Percentiles rank a stretch among this genome's conserved stretches.
phyloP scores from a whole-genome alignment of 2,329 filamentous ascomycete genomes.

The Trichoderma cornu-damae region DNA sequence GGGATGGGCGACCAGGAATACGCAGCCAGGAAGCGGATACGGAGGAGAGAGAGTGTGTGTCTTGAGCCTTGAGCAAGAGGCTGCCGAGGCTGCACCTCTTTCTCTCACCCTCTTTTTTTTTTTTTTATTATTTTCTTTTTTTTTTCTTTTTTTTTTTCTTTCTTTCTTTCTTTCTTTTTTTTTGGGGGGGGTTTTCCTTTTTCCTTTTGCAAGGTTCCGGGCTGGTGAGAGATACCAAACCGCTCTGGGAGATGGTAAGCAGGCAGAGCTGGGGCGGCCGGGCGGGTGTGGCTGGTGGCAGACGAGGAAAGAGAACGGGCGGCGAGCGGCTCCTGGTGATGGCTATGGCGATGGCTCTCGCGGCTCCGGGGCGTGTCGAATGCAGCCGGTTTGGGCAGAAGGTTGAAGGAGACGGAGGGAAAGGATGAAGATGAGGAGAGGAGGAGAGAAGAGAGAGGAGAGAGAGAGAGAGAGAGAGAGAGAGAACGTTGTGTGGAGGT shows the following conservation, averaged over 20 bases:
- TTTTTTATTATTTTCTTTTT: too few relatives aligned
- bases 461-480: neutral
- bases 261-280: too few relatives aligned
- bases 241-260: constrained; percentile 11
- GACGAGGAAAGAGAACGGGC: neutral
- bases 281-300: constrained; percentile 8
- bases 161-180: constrained; percentile 1
- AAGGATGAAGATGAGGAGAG: neutral
- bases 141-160: constrained; percentile 4
- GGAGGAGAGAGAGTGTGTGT: constrained; percentile 9
- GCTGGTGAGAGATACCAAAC: constrained; percentile 14
- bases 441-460: neutral
- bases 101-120: neutral
- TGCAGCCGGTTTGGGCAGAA: neutral
- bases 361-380: neutral
- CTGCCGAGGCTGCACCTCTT: constrained; percentile 8
- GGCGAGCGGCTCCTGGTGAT: neutral
- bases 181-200: too few relatives aligned
- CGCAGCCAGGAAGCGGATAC: constrained; percentile 19
- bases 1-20: constrained; percentile 1
- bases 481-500: neutral
- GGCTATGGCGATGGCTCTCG: neutral
- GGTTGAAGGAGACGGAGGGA: too few relatives aligned
- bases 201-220: constrained; percentile 10
- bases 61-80: constrained; percentile 10